These are phyloP conservation scores for Ceratobasidium sp. DNA, from an alignment of 1,284 basidiomycete species.

Conservation along the genomic window DNA sequence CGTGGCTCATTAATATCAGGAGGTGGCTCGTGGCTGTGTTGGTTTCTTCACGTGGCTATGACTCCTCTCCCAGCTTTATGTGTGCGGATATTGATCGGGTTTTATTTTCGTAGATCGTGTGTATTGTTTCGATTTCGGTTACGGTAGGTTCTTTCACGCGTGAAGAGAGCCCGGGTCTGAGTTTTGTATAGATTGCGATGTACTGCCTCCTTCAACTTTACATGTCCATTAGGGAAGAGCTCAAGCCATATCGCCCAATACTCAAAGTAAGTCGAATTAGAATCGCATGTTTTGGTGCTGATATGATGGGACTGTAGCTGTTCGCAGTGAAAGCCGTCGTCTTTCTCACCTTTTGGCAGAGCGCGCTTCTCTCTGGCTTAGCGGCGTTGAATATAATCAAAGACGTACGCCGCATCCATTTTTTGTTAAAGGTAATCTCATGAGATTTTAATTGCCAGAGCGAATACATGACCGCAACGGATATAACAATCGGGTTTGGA, in stretches of 20 bases:
- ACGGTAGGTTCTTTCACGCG: constrained; percentile 54
- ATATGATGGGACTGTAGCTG: no score
- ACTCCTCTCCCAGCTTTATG: constrained; percentile 61
- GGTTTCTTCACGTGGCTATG: constrained; percentile 64
- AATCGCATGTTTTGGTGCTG: no score
- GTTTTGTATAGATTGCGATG: constrained; percentile 68
- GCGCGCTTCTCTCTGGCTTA: constrained; percentile 72
- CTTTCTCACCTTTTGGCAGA: constrained; percentile 86
- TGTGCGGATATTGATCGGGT: background rate
- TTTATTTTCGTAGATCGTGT: constrained; percentile 63
- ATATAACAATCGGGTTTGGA: constrained; percentile 80
- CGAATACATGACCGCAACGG: constrained; percentile 69
- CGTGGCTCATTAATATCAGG: no score
- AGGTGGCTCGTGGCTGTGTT: no score
- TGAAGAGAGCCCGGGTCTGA: no score
- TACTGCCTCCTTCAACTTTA: constrained; percentile 85
- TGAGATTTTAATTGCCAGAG: constrained; percentile 12
- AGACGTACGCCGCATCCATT: constrained; percentile 62
- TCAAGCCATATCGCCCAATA: constrained; percentile 74
- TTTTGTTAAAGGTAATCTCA: background rate
- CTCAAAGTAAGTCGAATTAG: constrained; percentile 71
- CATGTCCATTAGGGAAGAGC: constrained; percentile 67
- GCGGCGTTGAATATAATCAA: constrained; percentile 74
- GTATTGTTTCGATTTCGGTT: constrained; percentile 79
- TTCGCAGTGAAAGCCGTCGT: constrained; percentile 82